Evolutionary conservation across 257 asterid species (phyloP), one percentile per base, ranked within the genome.

Genomic region (Gardenia jasminoides): DNA sequence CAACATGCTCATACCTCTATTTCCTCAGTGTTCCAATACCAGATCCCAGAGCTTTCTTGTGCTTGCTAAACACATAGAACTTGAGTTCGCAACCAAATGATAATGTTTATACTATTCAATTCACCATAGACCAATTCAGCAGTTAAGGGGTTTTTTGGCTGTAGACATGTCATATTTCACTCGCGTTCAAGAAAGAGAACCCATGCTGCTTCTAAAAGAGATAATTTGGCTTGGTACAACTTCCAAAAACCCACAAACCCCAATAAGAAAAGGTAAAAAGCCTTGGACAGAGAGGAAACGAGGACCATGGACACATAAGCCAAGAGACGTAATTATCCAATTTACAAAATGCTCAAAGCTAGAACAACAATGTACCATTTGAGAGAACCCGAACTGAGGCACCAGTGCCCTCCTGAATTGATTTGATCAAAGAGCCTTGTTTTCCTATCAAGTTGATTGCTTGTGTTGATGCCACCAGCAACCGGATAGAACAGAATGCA

Each of bases 371-470:
- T 26, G 74, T 88, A 92, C 96, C 94, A 80, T 78, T 84, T 72
- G 93, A 79, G 68, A 91, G 89, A 62, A 92, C 88, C 74, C 97
- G 89, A 33, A 93, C 85, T 24, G 92, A 80, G 46, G 94, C 95
- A 74, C 94, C 90, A 33, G 88, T 80, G 78, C 81, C 88, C 79
- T 93, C 97, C 85, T 93, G 97, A 72, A 93, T 91, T 62, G 91
- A 85, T 80, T 89, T 93, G 74, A 93, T 93, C 76, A 90, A 50
- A 74, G 91, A 85, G 73, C 97, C 97, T 82, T 88, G 96, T 79
- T 87, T 92, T 70, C 97, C 97, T 56, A 93, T 93, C 83, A 93
- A 83, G 77, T 91, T 89, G 75, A 89, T 88, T 28, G 97, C 97
- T 83, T 93, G 97, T 6, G 97, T 76, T 24, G 97, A 87, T 17